Conservation (phyloP, 2,329 filamentous ascomycete genomes). For the Mycocentrospora acerina region DNA sequence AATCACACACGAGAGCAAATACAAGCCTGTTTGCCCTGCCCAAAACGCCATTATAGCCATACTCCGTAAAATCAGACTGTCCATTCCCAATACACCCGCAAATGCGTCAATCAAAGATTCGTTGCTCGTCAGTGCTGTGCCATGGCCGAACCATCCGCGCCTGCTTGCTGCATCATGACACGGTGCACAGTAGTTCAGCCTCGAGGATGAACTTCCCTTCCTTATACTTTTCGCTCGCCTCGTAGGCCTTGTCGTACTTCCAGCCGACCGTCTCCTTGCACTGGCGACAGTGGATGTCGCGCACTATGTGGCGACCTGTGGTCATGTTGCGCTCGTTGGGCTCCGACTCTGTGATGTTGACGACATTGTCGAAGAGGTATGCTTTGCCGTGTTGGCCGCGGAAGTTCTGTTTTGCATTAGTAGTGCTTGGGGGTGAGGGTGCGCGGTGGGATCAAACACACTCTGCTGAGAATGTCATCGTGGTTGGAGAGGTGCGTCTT, state of each 20-base stretch:
- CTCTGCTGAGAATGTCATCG: slow-evolving; percentile 92
- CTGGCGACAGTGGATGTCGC: slow-evolving; percentile 87
- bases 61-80: too few species aligned
- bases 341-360: slow-evolving; percentile 83
- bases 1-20: background rate
- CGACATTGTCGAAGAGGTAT: slow-evolving; percentile 91
- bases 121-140: too few species aligned
- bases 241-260: slow-evolving; percentile 99
- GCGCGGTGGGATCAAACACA: slow-evolving; percentile 49
- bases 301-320: slow-evolving; percentile 88
- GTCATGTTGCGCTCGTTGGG: slow-evolving; percentile 98
- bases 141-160: background rate
- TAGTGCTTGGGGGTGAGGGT: background rate
- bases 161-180: slow-evolving; percentile 48
- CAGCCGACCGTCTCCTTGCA: slow-evolving; percentile 93
- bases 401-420: slow-evolving; percentile 70
- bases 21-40: background rate
- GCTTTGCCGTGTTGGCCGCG: slow-evolving; percentile 97
- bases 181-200: slow-evolving; percentile 82
- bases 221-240: slow-evolving; percentile 93
- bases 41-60: too few species aligned
- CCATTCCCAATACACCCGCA: slow-evolving; percentile 4
- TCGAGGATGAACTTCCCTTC: slow-evolving; percentile 98
- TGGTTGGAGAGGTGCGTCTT: slow-evolving; percentile 95
- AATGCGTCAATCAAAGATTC: slow-evolving; percentile 19